Conservation (phyloP, 495 filamentous ascomycete species). For the Neurospora sp. region DNA sequence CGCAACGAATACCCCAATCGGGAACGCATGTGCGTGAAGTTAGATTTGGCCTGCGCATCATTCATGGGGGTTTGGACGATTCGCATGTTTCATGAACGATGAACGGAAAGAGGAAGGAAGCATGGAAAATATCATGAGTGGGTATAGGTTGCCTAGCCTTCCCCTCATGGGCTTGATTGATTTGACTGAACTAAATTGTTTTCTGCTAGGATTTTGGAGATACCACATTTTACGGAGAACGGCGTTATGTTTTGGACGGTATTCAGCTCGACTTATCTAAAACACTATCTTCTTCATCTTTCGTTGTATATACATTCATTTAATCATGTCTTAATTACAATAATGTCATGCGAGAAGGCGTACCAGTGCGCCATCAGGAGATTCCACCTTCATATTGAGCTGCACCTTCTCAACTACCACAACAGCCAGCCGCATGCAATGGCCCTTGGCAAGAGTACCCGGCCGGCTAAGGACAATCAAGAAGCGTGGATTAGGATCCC, state of each 20-base stretch:
- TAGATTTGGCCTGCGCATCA: neutral
- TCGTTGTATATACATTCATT: neutral
- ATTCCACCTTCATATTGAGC: neutral
- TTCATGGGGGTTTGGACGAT: neutral
- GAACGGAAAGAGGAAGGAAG: neutral
- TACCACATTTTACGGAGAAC: neutral
- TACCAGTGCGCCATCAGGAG: neutral
- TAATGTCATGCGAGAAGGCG: neutral
- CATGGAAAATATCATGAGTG: neutral
- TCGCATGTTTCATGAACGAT: neutral
- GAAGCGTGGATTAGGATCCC: neutral
- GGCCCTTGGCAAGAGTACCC: neutral
- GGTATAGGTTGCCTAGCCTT: neutral
- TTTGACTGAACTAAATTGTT: neutral
- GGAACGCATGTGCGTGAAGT: neutral
- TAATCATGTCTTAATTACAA: neutral
- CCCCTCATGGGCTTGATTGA: neutral
- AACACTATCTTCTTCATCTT: neutral
- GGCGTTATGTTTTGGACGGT: neutral
- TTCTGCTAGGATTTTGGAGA: neutral
- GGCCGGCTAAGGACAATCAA: neutral
- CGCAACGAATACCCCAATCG: neutral
- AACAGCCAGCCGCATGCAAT: neutral
- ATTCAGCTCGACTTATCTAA: neutral
- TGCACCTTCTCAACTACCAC: neutral